A percentile compares a stretch with the other conserved stretches of the same genome.
phyloP scores from a whole-genome alignment of 495 filamentous ascomycete genomes.

The Penicillium robsamsonii region DNA sequence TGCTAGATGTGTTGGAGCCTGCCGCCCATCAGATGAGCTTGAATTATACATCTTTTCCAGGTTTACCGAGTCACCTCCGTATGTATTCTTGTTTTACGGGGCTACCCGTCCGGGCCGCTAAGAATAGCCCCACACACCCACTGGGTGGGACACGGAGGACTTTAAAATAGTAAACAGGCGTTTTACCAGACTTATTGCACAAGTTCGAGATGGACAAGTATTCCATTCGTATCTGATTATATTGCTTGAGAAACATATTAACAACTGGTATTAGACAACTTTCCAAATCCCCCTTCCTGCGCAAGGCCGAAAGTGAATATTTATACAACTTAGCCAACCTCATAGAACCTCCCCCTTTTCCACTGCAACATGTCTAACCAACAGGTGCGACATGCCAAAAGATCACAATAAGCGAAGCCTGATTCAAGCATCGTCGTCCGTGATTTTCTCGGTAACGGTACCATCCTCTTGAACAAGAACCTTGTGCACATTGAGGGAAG shows the following conservation, averaged over 20 bases:
- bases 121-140: no score
- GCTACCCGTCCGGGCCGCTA: no score
- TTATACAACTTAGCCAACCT: neutral
- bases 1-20: no score
- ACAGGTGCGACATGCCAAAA: neutral
- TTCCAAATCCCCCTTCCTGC: neutral
- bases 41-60: no score
- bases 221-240: neutral
- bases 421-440: conserved; percentile 52
- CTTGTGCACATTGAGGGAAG: conserved; percentile 55
- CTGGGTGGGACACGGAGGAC: no score
- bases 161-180: neutral
- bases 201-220: neutral
- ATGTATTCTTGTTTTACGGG: no score
- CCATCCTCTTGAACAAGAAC: conserved; percentile 53
- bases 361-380: neutral
- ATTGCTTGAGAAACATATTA: neutral
- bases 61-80: no score
- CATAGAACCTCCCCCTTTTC: neutral
- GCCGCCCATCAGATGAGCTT: no score
- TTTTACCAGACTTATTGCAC: neutral
- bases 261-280: neutral
- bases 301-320: neutral
- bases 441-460: conserved; percentile 51
- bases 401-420: neutral